Evolutionary conservation across 208 protist species (phyloP), one percentile per base, ranked within the genome.

Genomic region (Crithidia brevicula): DNA sequence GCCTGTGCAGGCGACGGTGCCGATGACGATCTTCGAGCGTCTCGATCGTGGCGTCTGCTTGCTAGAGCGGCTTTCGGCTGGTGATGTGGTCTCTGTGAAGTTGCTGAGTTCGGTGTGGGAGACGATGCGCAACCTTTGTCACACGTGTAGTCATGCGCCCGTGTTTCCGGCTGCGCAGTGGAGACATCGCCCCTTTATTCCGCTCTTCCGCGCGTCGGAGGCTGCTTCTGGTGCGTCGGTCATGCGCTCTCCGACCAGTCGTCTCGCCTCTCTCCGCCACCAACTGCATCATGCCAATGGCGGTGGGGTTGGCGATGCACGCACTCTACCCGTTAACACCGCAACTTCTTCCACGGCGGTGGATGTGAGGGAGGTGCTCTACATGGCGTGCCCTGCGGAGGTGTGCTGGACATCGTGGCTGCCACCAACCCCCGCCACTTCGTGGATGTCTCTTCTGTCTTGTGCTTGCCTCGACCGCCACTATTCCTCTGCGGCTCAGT

Each of bases 361-460:
- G 11, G 23, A 15, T 0, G 0, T 58, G 20, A 2, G 43, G 31
- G 58, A 58, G 16, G 23, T 73, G 10, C 8, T 73, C 34, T 27
- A 62, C 66, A 63, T 93, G 76, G 78, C 77, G 2, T 71, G 65
- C 2, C 72, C 77, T 11, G 64, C 46, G 15, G 72, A 82, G 30
- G 75, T 93, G 51, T 88, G 76, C 45, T 93, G 87, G 81, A n/a
- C 31, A 23, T 33, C 65, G 33, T 72, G 57, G 60, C 34, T n/a
- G 59, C 11, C 56, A 0, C 5, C 31, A 1, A 16, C 69, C 16
- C 4, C 53, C 22, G 2, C 38, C 11, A 11, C 40, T 9, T 58
- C 18, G 59, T 66, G 28, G 45, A 64, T 27, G 16, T 25, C 59
- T 16, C 23, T 45, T 15, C 51, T 67, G 30, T 36, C 18, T 16